phyloP scores from a whole-genome alignment of 768 basidiomycete species.

The Podaxis sp. region DNA sequence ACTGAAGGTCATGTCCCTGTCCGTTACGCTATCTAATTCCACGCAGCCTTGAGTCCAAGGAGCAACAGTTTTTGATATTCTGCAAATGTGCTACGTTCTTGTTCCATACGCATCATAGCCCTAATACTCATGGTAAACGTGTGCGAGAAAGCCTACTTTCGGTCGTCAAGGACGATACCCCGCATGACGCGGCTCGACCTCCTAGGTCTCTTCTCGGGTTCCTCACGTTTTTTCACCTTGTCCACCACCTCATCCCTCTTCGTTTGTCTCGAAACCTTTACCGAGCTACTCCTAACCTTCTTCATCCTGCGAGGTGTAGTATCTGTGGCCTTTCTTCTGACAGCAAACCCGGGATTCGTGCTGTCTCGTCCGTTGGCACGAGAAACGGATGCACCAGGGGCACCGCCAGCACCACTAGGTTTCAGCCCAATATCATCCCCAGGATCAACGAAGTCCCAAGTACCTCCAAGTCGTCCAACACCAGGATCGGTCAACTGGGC shows the following conservation, averaged over 20 bases:
- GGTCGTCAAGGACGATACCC: background rate
- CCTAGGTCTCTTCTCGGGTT: background rate
- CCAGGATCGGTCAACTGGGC: background rate
- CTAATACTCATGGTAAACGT: background rate
- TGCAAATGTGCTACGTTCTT: background rate
- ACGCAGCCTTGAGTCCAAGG: no score
- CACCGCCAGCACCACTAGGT: background rate
- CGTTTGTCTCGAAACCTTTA: background rate
- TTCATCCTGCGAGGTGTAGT: background rate
- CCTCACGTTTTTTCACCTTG: background rate
- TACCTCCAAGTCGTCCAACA: background rate
- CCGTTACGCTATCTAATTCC: background rate
- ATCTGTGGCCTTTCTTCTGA: background rate
- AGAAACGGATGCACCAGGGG: background rate
- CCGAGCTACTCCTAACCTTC: background rate
- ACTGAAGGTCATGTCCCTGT: background rate
- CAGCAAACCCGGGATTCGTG: background rate
- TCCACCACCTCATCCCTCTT: background rate
- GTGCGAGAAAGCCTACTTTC: background rate
- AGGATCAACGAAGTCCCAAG: background rate
- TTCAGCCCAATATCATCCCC: background rate
- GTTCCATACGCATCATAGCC: conserved; percentile 12
- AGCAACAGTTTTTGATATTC: background rate
- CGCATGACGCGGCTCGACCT: conserved; percentile 3
- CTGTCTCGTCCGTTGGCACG: background rate